phyloP scores from a whole-genome alignment of 371 early-diverging fungal genomes.

The Blastocladiella emersonii region DNA sequence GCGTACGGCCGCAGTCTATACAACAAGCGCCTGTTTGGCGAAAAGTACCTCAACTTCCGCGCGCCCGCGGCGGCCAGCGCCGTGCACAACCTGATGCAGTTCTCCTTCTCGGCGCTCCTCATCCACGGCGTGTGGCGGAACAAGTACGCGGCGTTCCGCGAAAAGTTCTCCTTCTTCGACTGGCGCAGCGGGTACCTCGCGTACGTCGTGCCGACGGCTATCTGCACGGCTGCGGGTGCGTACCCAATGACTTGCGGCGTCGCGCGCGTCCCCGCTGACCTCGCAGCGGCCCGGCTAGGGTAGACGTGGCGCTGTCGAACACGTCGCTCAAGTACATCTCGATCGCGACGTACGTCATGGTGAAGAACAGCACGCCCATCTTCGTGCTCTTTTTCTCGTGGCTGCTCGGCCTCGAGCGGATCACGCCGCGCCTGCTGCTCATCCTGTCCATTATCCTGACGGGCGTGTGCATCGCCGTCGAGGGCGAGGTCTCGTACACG shows the following conservation, averaged over 20 bases:
- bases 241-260: no score
- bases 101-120: neutral
- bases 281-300: no score
- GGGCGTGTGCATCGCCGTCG: slow-evolving; percentile 1
- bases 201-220: neutral
- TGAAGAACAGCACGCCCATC: neutral
- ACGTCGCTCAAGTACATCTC: neutral
- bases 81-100: neutral
- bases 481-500: neutral
- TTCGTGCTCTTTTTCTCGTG: neutral
- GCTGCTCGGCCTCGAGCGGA: neutral
- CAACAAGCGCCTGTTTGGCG: neutral
- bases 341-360: neutral
- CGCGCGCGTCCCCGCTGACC: no score
- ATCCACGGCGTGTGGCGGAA: neutral
- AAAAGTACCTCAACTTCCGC: neutral
- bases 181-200: neutral
- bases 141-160: neutral
- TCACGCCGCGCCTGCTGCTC: neutral
- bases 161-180: neutral
- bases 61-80: neutral
- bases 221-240: neutral
- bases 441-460: neutral
- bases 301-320: slow-evolving; percentile 3
- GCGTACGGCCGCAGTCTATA: no score